Evolutionary conservation across 2,329 filamentous ascomycete genomes (phyloP), one percentile per base, ranked within the genome.

Genomic region (Neonectria sp.): DNA sequence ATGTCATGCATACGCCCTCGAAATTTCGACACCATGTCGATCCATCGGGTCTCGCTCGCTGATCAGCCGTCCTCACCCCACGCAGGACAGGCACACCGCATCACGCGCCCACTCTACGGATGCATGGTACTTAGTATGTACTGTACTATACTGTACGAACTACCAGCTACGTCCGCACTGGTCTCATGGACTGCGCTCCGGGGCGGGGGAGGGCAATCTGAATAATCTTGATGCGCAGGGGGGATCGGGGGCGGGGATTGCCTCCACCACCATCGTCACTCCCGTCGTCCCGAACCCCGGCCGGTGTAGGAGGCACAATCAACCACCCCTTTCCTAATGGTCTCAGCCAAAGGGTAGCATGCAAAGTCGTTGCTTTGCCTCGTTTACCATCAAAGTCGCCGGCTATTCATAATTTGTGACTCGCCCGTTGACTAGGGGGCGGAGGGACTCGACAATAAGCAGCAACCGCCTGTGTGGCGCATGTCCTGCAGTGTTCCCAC

Each of bases 191-290:
- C 31, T 35, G n/a, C 9, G 17, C 51, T 37, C 9, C 4, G 29
- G 29, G 21, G 35, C 52, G 24, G 35, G 53, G 27, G 33, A 37
- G 31, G 33, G 33, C 7, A 60, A 65, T 60, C 45, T 65, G 56
- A 51, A 56, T 27, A 51, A 65, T 65, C 51, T 49, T 25, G 25
- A 48, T 60, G 57, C 24, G 55, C 51, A 49, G 51, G 48, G 25
- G 25, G 25, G 27, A 55, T 48, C 48, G 37, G 45, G 63, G 17
- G 58, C 43, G 49, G 48, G 25, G 21, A 60, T 52, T 51, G 9
- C 48, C 56, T 58, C 61, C 61, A 59, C 56, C 56, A 55, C 55
- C 49, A 25, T 43, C 25, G 53, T 60, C 45, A 56, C 56, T 65
- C 63, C 63, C 57, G 57, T 40, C 55, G 40, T 55, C 27, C 55